Base-by-base conservation (phyloP, 345 rosid genomes). In the Punica granatum region DNA sequence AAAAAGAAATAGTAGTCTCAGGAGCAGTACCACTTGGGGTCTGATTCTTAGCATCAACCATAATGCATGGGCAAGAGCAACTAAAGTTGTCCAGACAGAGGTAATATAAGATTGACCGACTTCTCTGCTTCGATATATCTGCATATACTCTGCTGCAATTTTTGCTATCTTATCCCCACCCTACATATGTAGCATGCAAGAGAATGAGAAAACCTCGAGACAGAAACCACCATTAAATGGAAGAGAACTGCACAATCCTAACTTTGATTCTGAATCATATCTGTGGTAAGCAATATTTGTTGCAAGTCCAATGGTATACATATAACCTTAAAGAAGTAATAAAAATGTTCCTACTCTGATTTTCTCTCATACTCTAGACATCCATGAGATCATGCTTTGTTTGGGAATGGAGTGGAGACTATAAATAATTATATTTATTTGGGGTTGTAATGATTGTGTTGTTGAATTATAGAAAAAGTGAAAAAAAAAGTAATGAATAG, bases 31-130 rank as follows among this genome's bases (percentile, higher is more conserved):
- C 86, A 91, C 95, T 85, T 86, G 83, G 15, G 96, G 98, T 70
- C 98, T 83, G 74, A 91, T 83, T 76, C 75, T 76, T 66, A 91
- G 77, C 97, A 88, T 91, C 58, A 94, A 75, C 83, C 84, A 84
- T 44, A 86, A 64, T 39, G 92, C 97, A 62, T 88, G 92, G 71
- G 76, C 78, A 0, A 73, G 67, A 68, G 97, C 97, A 53, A 84
- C 75, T 70, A 89, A 77, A 69, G 97, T 87, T 69, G 97, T 88
- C 79, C 90, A 86, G 42, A 88, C 79, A 69, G 96, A 94, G 61
- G 99, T 94, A 64, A 86, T 53, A 71, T 89, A 91, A 23, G 96
- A 91, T 69, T 91, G 98, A 62, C 98, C 99, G 69, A 91, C 99
- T 83, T 94, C 98, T 71, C 99, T 81, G 74, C 98, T 94, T 75